Percentiles rank a stretch among this genome's conserved stretches.
Evolutionary conservation across 208 protist genomes (phyloP).

Genomic region (Zelonia costaricensis): DNA sequence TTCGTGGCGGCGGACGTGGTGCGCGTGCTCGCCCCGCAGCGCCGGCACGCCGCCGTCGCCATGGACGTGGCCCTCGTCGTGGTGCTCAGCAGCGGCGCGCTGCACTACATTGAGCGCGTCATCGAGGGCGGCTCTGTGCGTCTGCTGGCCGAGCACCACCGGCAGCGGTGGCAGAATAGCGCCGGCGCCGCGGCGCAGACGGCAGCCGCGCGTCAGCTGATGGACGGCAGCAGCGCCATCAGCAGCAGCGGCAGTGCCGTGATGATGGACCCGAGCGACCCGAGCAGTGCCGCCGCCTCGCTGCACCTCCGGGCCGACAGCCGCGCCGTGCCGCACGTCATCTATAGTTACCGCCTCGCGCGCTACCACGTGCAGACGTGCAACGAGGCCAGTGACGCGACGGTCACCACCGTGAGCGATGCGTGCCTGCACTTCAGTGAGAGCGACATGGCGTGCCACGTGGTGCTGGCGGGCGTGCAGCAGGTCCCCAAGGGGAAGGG

Average conservation of each 20-base stretch:
- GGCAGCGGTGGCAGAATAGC: conserved; percentile 12
- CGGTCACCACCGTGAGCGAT: conserved; percentile 19
- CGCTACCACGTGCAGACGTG: conserved; percentile 8
- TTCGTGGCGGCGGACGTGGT: conserved; percentile 53
- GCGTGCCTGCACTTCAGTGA: conserved; percentile 21
- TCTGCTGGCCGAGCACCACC: conserved; percentile 50
- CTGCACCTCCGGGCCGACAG: conserved; percentile 2
- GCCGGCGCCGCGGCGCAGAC: conserved; percentile 2
- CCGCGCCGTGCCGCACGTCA: conserved; percentile 48
- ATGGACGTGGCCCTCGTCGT: conserved; percentile 70
- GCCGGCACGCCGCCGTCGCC: conserved; percentile 47
- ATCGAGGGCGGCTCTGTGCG: conserved; percentile 55
- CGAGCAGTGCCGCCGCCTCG: background rate
- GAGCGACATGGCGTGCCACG: conserved; percentile 16
- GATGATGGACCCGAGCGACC: too few relatives aligned
- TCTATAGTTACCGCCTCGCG: conserved; percentile 69
- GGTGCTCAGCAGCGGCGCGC: conserved; percentile 47
- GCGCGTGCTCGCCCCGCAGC: conserved; percentile 57
- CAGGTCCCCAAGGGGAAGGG: conserved; percentile 3
- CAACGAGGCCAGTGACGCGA: background rate
- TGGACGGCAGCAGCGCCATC: background rate
- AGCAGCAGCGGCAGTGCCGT: too few relatives aligned
- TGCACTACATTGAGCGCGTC: conserved; percentile 63
- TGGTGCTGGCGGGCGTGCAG: conserved; percentile 25
- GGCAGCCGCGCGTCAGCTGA: background rate